These are phyloP conservation scores for Scutellaria baicalensis DNA, from an alignment of 257 asterid genomes.

Conservation along the genomic window DNA sequence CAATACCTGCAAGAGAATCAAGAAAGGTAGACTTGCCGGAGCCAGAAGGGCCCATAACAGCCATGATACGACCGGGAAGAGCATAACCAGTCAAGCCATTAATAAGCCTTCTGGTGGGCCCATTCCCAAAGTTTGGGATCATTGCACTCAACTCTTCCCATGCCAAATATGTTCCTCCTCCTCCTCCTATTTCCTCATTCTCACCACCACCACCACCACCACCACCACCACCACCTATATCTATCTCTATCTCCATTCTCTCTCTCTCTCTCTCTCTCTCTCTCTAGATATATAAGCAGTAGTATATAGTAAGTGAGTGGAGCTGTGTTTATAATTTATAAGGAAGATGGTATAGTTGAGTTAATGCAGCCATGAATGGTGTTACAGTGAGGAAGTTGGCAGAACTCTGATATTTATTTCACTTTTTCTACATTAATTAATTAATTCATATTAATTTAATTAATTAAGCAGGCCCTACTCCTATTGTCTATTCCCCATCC, in stretches of 20 bases:
- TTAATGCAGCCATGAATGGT: constrained; percentile 28
- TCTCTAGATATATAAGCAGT: neutral
- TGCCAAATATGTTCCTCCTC: constrained; percentile 37
- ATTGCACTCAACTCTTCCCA: constrained; percentile 76
- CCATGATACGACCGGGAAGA: constrained; percentile 75
- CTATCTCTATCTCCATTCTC: constrained; percentile 44
- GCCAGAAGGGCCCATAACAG: constrained; percentile 95
- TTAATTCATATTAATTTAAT: no score
- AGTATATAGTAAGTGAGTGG: neutral
- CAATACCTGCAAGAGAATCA: constrained; percentile 86
- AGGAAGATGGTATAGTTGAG: constrained; percentile 6
- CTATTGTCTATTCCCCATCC: neutral
- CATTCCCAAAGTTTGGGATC: constrained; percentile 60
- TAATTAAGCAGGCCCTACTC: neutral
- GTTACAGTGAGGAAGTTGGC: constrained; percentile 31
- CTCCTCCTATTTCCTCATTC: constrained; percentile 1
- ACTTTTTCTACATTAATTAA: no score
- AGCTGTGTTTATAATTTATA: no score
- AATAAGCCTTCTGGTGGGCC: constrained; percentile 61
- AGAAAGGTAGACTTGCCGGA: constrained; percentile 86
- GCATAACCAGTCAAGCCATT: constrained; percentile 69
- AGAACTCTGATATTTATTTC: neutral
- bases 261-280: neutral
- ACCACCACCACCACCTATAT: neutral
- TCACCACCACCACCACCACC: constrained; percentile 4